These are phyloP conservation scores for Calocybe gangraenosa DNA, from an alignment of 768 basidiomycete species.

Conservation along the genomic window DNA sequence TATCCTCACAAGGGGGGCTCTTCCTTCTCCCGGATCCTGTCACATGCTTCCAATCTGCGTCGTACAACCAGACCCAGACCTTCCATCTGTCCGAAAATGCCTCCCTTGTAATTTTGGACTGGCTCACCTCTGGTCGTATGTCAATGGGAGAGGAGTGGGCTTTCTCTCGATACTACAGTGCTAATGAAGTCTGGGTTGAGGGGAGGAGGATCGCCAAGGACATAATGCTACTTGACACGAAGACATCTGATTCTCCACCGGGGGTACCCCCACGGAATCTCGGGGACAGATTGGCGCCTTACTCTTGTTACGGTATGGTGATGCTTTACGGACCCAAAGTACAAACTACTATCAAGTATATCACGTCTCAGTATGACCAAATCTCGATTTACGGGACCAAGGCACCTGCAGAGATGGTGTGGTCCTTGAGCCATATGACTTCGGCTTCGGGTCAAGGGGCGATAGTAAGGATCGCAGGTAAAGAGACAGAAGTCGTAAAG, in stretches of 20 bases:
- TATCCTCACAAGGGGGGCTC: conserved; percentile 53
- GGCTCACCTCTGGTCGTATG: conserved; percentile 87
- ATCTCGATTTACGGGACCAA: conserved; percentile 63
- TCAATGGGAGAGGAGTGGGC: conserved; percentile 85
- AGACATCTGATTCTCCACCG: conserved; percentile 14
- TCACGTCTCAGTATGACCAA: conserved; percentile 45
- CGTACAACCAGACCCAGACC: conserved; percentile 80
- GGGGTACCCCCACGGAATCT: conserved; percentile 42
- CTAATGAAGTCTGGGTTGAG: conserved; percentile 76
- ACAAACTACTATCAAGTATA: conserved; percentile 37
- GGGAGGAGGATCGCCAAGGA: conserved; percentile 71
- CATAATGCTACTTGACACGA: conserved; percentile 68
- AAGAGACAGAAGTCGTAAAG: conserved; percentile 72
- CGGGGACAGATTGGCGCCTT: conserved; percentile 64
- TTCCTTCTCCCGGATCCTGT: conserved; percentile 91
- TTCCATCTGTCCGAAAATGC: conserved; percentile 61
- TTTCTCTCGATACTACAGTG: conserved; percentile 79
- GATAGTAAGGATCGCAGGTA: conserved; percentile 71
- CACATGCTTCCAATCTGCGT: conserved; percentile 83
- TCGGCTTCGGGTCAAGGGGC: conserved; percentile 27
- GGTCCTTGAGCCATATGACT: conserved; percentile 70
- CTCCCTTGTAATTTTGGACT: conserved; percentile 79
- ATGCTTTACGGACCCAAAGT: conserved; percentile 73
- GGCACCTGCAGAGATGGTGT: conserved; percentile 62
- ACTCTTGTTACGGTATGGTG: conserved; percentile 87